Conservation (phyloP, 1,284 basidiomycete genomes). For the Microbotryomycetes sp. region DNA sequence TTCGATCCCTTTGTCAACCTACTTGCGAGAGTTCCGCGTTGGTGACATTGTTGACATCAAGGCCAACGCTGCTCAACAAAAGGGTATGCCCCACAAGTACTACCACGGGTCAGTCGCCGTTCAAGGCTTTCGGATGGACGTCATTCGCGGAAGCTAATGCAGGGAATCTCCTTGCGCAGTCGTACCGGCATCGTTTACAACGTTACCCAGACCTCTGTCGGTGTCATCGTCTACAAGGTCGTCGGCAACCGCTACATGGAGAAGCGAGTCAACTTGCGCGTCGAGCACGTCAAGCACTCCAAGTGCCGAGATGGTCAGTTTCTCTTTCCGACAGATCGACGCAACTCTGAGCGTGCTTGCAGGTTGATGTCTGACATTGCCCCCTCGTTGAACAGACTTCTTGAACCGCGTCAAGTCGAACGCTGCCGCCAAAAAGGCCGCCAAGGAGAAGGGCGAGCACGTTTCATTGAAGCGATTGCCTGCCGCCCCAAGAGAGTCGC, state of each 20-base stretch:
- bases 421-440: slow-evolving; percentile 73
- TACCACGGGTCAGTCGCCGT: slow-evolving; percentile 36
- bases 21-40: slow-evolving; percentile 84
- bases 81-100: slow-evolving; percentile 99
- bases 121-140: too few relatives aligned
- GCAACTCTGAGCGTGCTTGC: background rate
- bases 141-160: too few relatives aligned
- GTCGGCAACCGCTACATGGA: slow-evolving; percentile 99
- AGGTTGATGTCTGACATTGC: background rate
- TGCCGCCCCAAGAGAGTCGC: slow-evolving; percentile 71
- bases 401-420: slow-evolving; percentile 92
- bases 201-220: slow-evolving; percentile 88
- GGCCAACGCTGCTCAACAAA: slow-evolving; percentile 97
- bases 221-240: slow-evolving; percentile 97
- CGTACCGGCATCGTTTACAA: slow-evolving; percentile 98
- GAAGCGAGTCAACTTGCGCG: slow-evolving; percentile 98
- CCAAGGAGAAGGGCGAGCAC: slow-evolving; percentile 84
- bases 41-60: slow-evolving; percentile 99
- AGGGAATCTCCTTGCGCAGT: slow-evolving; percentile 48
- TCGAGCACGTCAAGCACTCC: slow-evolving; percentile 97
- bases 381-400: slow-evolving; percentile 62
- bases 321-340: background rate
- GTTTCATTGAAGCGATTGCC: slow-evolving; percentile 82
- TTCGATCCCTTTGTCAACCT: slow-evolving; percentile 84
- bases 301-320: slow-evolving; percentile 73